A percentile compares a stretch with the other conserved stretches of the same genome.
Conservation (phyloP, 2,329 filamentous ascomycete genomes). For the Elsinoe australis region DNA sequence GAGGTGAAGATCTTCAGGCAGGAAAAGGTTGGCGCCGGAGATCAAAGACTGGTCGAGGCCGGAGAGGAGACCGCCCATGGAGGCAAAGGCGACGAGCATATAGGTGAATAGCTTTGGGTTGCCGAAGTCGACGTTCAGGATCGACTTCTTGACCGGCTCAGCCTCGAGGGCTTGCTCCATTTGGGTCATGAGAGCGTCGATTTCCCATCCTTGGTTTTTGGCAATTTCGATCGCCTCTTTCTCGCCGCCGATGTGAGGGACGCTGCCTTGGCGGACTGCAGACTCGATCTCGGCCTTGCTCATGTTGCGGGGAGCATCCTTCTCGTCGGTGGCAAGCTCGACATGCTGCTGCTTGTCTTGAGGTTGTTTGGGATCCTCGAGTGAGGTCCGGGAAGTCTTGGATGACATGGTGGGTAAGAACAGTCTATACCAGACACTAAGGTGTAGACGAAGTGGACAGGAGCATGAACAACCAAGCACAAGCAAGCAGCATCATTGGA, state of each 20-base stretch:
- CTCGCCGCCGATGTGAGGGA: constrained; percentile 25
- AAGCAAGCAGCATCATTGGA: too few species aligned
- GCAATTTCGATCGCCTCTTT: constrained; percentile 30
- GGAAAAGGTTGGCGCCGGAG: constrained; percentile 60
- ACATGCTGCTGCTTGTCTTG: not conserved
- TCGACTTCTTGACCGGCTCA: constrained; percentile 31
- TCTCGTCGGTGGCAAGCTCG: not conserved
- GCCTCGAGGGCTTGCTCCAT: constrained; percentile 35
- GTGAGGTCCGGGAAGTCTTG: not conserved
- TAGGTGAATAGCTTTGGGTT: constrained; percentile 60
- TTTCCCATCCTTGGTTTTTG: constrained; percentile 35
- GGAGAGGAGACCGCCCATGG: constrained; percentile 64
- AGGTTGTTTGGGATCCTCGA: not conserved
- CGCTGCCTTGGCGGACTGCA: constrained; percentile 27
- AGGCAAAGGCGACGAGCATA: constrained; percentile 62
- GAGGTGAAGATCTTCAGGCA: constrained; percentile 53
- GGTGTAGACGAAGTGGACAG: too few species aligned
- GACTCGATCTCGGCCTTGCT: constrained; percentile 24
- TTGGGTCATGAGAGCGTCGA: constrained; percentile 38
- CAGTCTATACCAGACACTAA: not conserved
- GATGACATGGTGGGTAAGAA: not conserved
- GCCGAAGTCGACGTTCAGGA: constrained; percentile 51
- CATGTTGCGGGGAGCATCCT: constrained; percentile 17
- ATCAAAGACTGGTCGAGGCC: constrained; percentile 68
- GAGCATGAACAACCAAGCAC: too few species aligned